A percentile compares a stretch with the other conserved stretches of the same genome.
These are phyloP conservation scores for Posidonia australis DNA, from an alignment of 106 monocot genomes.

Conservation along the genomic window DNA sequence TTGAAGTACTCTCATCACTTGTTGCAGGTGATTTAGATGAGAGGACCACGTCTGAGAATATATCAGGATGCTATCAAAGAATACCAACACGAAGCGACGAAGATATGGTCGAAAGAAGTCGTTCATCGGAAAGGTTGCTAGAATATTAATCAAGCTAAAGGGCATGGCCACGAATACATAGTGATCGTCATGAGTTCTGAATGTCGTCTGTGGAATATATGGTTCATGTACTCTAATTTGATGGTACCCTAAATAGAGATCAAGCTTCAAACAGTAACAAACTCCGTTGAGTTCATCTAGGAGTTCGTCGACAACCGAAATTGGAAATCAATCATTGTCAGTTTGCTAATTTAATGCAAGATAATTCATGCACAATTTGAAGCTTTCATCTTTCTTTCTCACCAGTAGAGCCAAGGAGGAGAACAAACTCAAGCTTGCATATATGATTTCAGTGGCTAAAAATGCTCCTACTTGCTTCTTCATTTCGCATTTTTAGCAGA, in stretches of 20 bases:
- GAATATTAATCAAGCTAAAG: slow-evolving; percentile 2
- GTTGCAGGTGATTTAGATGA: background rate
- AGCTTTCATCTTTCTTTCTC: background rate
- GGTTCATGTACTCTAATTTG: background rate
- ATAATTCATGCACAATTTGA: slow-evolving; percentile 8
- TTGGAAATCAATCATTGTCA: background rate
- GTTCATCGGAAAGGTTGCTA: slow-evolving; percentile 5
- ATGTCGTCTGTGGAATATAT: background rate
- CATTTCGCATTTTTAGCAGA: slow-evolving; percentile 3
- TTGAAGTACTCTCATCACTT: background rate
- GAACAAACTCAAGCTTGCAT: background rate
- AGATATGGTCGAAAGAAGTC: background rate
- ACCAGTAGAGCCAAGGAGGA: slow-evolving; percentile 6
- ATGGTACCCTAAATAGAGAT: too few relatives aligned
- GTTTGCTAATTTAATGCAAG: background rate
- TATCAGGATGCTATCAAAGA: slow-evolving; percentile 10
- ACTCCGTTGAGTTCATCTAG: too few relatives aligned
- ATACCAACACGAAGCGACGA: background rate
- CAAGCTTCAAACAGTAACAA: too few relatives aligned
- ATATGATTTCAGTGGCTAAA: background rate
- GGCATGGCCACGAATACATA: too few relatives aligned
- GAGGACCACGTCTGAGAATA: background rate
- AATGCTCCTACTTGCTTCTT: background rate
- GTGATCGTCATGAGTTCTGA: background rate
- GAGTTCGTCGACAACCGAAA: slow-evolving; percentile 1